A percentile compares a stretch with the other conserved stretches of the same genome.
These are phyloP conservation scores for Beauveria caledonica DNA, from an alignment of 2,329 filamentous ascomycete species.

Conservation along the genomic window DNA sequence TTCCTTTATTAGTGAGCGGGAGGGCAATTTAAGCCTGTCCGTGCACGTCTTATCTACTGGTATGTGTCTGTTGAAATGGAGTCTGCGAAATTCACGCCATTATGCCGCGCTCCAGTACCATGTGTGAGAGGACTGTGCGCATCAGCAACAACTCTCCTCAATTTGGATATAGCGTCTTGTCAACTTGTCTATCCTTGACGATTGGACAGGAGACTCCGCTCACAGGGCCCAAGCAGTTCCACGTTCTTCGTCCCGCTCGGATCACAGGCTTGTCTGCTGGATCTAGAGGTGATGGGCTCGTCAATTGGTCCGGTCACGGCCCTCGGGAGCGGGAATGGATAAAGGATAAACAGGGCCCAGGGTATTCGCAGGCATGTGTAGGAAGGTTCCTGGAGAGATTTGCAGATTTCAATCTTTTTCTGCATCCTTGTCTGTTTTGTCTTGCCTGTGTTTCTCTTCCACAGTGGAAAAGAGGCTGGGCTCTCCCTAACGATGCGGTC, in stretches of 20 bases:
- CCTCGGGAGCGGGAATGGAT: not conserved
- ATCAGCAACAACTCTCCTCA: not conserved
- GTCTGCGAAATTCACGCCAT: not conserved
- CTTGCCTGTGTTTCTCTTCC: not conserved
- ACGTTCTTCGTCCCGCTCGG: slow-evolving; percentile 1
- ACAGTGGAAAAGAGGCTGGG: not conserved
- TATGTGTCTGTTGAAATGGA: not conserved
- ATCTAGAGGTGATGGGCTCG: not conserved
- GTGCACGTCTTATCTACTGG: not conserved
- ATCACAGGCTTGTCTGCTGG: not conserved
- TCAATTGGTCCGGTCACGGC: not conserved
- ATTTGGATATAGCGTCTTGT: not conserved
- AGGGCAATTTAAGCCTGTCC: not conserved
- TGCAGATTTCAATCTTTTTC: not conserved
- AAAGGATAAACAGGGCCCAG: not conserved
- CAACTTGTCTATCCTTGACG: not conserved
- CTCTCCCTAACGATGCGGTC: not conserved
- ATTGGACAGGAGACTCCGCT: not conserved
- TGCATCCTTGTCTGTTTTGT: not conserved
- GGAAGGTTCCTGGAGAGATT: not conserved
- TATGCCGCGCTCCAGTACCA: not conserved
- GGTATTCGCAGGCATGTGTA: not conserved
- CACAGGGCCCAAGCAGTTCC: not conserved
- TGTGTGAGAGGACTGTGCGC: slow-evolving; percentile 4
- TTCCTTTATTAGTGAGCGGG: not conserved